Conservation (phyloP, 2,329 filamentous ascomycete species). For the Pseudocercospora ulei region DNA sequence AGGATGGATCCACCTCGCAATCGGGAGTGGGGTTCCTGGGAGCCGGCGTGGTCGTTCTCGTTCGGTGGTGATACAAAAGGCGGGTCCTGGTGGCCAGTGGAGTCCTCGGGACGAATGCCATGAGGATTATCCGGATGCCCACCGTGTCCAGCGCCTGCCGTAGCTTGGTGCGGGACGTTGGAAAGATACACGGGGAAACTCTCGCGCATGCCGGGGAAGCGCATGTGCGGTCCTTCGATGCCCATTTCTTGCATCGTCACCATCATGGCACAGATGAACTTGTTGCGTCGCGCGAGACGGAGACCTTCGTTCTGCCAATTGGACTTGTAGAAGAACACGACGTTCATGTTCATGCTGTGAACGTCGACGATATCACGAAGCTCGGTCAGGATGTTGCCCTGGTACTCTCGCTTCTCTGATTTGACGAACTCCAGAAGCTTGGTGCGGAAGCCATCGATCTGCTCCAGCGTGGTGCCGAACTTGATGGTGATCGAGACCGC, state of each 20-base stretch:
- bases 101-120: slow-evolving; percentile 30
- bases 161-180: slow-evolving; percentile 42
- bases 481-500: slow-evolving; percentile 74
- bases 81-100: slow-evolving; percentile 34
- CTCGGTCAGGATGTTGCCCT: slow-evolving; percentile 76
- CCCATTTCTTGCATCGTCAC: slow-evolving; percentile 70
- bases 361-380: slow-evolving; percentile 70
- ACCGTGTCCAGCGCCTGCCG: slow-evolving; percentile 37
- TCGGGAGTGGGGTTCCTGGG: slow-evolving; percentile 25
- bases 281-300: slow-evolving; percentile 81
- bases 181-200: slow-evolving; percentile 58
- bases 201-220: slow-evolving; percentile 57
- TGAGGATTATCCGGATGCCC: slow-evolving; percentile 41
- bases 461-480: slow-evolving; percentile 72
- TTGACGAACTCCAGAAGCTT: slow-evolving; percentile 74
- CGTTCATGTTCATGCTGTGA: slow-evolving; percentile 76
- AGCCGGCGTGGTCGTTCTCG: slow-evolving; percentile 17
- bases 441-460: slow-evolving; percentile 72
- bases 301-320: slow-evolving; percentile 93
- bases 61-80: slow-evolving; percentile 37
- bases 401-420: slow-evolving; percentile 80
- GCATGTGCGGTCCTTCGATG: slow-evolving; percentile 72
- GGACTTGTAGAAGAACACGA: slow-evolving; percentile 95
- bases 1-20: slow-evolving; percentile 46
- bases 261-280: slow-evolving; percentile 88